Base-by-base conservation (phyloP, 331 rosid genomes). In the Ulmus americana region DNA sequence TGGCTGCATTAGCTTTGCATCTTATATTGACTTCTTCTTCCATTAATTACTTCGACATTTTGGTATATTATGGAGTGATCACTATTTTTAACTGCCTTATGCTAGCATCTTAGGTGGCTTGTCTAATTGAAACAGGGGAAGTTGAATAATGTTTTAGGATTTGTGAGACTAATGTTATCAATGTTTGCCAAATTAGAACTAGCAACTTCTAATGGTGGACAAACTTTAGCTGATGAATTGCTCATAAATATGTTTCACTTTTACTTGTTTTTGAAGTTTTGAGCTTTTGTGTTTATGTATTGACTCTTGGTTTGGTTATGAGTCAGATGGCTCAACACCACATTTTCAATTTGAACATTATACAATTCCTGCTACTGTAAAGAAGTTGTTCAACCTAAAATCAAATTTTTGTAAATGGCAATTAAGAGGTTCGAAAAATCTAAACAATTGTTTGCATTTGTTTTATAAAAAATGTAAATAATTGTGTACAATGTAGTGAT, bases 311-410 rank as follows among this genome's bases (percentile, higher is more conserved):
- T 61, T 53, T 68, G 38, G 57, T 70, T 42, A 83, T 72, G 86
- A 72, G 74, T 81, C 97, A 10, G 86, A 64, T 35, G 97, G 97
- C 15, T 96, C 97, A 76, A 86, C 87, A 7, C 86, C 81, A 13
- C 14, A 76, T 54, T 91, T 96, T 13, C 95, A 88, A 54, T 91
- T 72, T 57, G 96, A 91, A 64, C 97, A 91, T 72, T 88, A 96
- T 1, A 88, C 97, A 14, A 54, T 91, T 42, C 87, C 97, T 0
- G 97, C 97, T 12, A 91, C 96, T 10, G 96, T 91, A 7, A 91
- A 91, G 80, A 88, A 79, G 82, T 87, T 91, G n/a, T 91, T 91
- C 89, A 91, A 91, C 80, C 35, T 28, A 28, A 3, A 28, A 28
- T 28, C 4, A 28, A 28, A 28, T 28, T 28, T 28, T 20, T 20